A percentile compares a stretch with the other conserved stretches of the same genome.
Conservation (phyloP, 495 filamentous ascomycete species). For the Aspergillus incahuasiensis region DNA sequence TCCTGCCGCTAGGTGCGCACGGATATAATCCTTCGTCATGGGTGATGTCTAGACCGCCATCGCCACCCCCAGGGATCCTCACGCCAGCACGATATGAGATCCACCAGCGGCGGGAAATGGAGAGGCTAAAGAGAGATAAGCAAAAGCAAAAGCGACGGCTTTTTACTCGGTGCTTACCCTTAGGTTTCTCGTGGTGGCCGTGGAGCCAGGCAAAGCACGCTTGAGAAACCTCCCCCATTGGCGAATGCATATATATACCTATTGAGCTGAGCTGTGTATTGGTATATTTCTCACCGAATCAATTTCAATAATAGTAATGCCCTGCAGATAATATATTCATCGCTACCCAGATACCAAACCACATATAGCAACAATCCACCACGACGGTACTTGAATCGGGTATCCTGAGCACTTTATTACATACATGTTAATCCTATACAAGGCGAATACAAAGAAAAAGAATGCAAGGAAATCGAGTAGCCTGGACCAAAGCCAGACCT, state of each 20-base stretch:
- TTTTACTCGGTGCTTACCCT: slow-evolving; percentile 1
- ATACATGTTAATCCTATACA: slow-evolving; percentile 35
- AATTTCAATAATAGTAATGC: not conserved
- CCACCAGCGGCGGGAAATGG: not conserved
- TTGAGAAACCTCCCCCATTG: not conserved
- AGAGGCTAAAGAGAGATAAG: not conserved
- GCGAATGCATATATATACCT: not conserved
- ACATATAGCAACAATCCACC: slow-evolving; percentile 9
- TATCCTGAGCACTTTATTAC: slow-evolving; percentile 42
- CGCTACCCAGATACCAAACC: slow-evolving; percentile 9
- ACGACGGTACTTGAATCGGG: slow-evolving; percentile 17
- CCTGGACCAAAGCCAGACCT: slow-evolving; percentile 12
- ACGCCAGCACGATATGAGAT: slow-evolving; percentile 17
- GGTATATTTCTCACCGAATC: not conserved
- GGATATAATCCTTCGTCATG: slow-evolving; percentile 7
- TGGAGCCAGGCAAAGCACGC: not conserved
- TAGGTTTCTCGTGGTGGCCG: slow-evolving; percentile 7
- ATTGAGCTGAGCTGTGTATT: not conserved
- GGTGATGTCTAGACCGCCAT: slow-evolving; percentile 7
- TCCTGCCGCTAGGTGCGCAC: slow-evolving; percentile 11
- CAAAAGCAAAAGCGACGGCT: not conserved
- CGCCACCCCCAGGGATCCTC: slow-evolving; percentile 14
- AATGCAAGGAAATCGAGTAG: slow-evolving; percentile 23
- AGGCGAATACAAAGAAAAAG: slow-evolving; percentile 16
- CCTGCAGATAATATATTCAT: slow-evolving; percentile 6